phyloP scores from a whole-genome alignment of 768 basidiomycete species.

The Chiua virens region DNA sequence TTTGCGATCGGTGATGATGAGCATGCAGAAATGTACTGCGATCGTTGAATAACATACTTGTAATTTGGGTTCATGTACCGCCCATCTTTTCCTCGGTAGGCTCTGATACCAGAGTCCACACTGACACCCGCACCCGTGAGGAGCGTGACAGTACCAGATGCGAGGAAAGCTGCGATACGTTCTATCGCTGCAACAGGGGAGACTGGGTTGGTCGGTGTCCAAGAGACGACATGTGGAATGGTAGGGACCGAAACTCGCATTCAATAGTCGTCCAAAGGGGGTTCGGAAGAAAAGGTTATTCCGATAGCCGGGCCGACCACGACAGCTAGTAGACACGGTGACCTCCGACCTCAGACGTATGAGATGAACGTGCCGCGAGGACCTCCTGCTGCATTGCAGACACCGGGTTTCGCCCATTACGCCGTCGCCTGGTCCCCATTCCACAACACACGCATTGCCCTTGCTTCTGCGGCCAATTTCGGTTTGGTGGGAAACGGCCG shows the following conservation, averaged over 20 bases:
- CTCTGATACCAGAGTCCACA: constrained; percentile 93
- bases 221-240: constrained; percentile 57
- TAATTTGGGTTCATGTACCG: constrained; percentile 90
- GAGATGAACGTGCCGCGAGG: constrained; percentile 34
- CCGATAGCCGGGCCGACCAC: too few relatives aligned
- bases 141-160: constrained; percentile 66
- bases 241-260: constrained; percentile 83
- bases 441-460: constrained; percentile 67
- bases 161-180: constrained; percentile 64
- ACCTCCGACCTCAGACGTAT: too few relatives aligned
- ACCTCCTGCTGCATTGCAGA: constrained; percentile 52
- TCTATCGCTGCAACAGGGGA: constrained; percentile 55
- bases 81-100: constrained; percentile 87
- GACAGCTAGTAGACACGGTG: too few relatives aligned
- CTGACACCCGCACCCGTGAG: constrained; percentile 93
- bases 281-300: too few relatives aligned
- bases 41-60: constrained; percentile 49
- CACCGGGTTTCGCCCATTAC: constrained; percentile 85
- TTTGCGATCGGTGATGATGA: not conserved
- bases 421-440: constrained; percentile 85
- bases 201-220: constrained; percentile 36
- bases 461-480: constrained; percentile 89
- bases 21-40: too few relatives aligned
- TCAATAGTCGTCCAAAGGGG: constrained; percentile 7
- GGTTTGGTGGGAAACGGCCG: constrained; percentile 95